Evolutionary conservation across 2,329 filamentous ascomycete species (phyloP), one percentile per base, ranked within the genome.

Genomic region (Pseudogymnoascus sp.): DNA sequence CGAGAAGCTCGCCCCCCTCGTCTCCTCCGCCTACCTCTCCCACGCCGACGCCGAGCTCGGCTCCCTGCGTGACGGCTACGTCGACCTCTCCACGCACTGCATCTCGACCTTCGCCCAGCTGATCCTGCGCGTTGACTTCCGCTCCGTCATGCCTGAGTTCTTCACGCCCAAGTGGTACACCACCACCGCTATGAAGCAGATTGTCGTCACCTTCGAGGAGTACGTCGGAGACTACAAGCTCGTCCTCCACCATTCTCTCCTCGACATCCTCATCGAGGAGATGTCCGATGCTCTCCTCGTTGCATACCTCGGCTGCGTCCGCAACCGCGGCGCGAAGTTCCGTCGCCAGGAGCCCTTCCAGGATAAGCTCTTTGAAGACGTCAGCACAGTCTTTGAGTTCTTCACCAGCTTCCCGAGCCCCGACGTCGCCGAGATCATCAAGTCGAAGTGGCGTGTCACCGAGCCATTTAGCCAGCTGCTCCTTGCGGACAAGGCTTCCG

Each of bases 81-180:
- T 99, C 61, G 95, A 99, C 77, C 85, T 97, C 64, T 91, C 90
- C 70, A 96, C 93, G 5, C 92, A 93, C 81, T 97, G 93, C 77
- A 90, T 97, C 72, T 86, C 86, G 70, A 87, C 89, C 69, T 97
- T 97, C 72, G 90, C 91, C 61, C 83, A 87, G 65, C 84, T 97
- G 64, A 89, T 99, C 73, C 96, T 99, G 79, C 81, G 85, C 40
- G 88, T 96, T 69, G 95, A 99, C 80, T 96, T 99, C 80, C 84
- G 83, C 67, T 75, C 85, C 26, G 91, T 96, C 38, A 86, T 96
- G 73, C 83, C 88, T 50, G 90, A 95, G 67, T 93, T 97, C 78
- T 99, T 97, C 80, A 97, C 93, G 0, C 81, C 86, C 7, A 85
- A 85, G 66, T 99, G 95, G 95, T 99, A 99, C 77, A 79, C 83